These are phyloP conservation scores for Rachicladosporium sp. DNA, from an alignment of 2,329 filamentous ascomycete genomes.

Conservation along the genomic window DNA sequence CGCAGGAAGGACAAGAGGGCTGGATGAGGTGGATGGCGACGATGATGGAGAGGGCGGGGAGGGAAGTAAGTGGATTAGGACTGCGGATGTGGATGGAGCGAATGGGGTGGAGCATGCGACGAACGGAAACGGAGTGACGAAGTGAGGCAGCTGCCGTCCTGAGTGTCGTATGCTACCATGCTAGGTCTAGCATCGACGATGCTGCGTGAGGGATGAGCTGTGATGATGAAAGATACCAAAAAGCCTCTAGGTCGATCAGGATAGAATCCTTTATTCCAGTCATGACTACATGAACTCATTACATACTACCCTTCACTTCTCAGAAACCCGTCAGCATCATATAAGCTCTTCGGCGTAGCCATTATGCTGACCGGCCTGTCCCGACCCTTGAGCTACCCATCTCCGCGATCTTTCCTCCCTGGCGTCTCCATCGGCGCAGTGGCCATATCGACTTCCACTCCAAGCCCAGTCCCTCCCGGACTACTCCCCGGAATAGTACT, in stretches of 20 bases:
- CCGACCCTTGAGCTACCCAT: conserved; percentile 6
- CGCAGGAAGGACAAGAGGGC: conserved; percentile 20
- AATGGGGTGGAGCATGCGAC: too few relatives aligned
- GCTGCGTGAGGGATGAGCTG: too few relatives aligned
- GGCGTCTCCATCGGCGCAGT: conserved; percentile 1
- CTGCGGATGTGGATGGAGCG: conserved; percentile 17
- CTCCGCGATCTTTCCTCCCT: conserved; percentile 1
- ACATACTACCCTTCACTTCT: conserved; percentile 2
- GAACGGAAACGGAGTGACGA: too few relatives aligned
- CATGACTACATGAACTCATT: background rate
- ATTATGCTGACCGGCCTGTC: conserved; percentile 3
- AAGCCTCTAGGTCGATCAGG: too few relatives aligned
- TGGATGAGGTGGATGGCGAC: conserved; percentile 34
- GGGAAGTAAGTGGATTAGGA: conserved; percentile 43
- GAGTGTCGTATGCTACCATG: too few relatives aligned
- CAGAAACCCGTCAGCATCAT: conserved; percentile 31
- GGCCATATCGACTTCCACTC: background rate
- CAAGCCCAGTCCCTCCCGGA: conserved; percentile 1
- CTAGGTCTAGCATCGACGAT: too few relatives aligned
- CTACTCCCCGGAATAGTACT: conserved; percentile 3
- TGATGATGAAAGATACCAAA: too few relatives aligned
- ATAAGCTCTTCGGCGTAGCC: conserved; percentile 34
- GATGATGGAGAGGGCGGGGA: conserved; percentile 17
- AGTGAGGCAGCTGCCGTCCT: too few relatives aligned
- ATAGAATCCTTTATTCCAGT: too few relatives aligned